phyloP scores from a whole-genome alignment of 331 rosid species.

The Acacia pycnantha region DNA sequence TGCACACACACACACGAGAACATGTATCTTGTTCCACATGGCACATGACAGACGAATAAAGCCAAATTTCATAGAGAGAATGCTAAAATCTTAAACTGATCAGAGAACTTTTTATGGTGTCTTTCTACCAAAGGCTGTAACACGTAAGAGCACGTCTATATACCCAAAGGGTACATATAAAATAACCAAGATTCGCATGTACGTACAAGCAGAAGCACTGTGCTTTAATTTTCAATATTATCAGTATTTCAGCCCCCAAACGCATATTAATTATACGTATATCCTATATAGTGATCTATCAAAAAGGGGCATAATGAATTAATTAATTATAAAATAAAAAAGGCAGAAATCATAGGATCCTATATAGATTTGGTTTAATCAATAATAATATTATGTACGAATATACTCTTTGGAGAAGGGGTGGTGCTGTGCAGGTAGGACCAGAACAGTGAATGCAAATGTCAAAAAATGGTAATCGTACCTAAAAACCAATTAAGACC shows the following conservation, averaged over 20 bases:
- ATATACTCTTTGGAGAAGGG: too few relatives aligned
- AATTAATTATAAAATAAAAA: not conserved
- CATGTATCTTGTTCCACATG: not conserved
- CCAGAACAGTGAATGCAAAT: not conserved
- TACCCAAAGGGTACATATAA: not conserved
- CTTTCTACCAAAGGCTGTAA: not conserved
- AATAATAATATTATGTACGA: not conserved
- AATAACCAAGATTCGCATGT: not conserved
- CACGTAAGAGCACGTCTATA: not conserved
- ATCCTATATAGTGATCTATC: not conserved
- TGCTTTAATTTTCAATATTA: not conserved
- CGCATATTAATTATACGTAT: not conserved
- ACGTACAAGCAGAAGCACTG: not conserved
- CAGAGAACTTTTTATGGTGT: not conserved
- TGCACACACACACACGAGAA: accelerated
- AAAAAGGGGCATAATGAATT: not conserved
- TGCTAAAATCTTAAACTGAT: not conserved
- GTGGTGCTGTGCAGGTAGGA: not conserved
- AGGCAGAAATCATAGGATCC: not conserved
- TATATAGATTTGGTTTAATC: not conserved
- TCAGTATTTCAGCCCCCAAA: not conserved
- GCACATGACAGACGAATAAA: not conserved
- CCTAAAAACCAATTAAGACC: not conserved
- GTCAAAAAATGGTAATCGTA: not conserved
- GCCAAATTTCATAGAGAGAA: not conserved